Base-by-base conservation (phyloP, 2,329 filamentous ascomycete species). In the Pseudonectria buxi region DNA sequence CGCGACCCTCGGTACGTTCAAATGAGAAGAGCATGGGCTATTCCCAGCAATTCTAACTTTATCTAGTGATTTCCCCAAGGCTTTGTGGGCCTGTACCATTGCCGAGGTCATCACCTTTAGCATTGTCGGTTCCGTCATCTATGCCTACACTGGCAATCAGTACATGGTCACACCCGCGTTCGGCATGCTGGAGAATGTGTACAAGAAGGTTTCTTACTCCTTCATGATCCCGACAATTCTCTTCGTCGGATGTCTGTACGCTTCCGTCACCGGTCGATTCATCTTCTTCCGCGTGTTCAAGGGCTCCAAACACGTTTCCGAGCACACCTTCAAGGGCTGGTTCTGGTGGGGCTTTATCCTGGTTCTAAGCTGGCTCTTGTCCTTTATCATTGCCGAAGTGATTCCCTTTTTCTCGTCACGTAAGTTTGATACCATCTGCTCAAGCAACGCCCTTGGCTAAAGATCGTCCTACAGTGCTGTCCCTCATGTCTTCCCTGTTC, bases 221-320 rank as follows among this genome's bases (percentile, higher is more conserved):
- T 94, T 95, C 67, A 95, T 95, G 87, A 82, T 95, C 14, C 89
- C 89, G 0, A 95, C 89, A 0, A 73, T 95, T 44, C 86, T 95
- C 51, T 95, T 95, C 65, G 65, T 95, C 2, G 89, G 89, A 4
- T 87, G 94, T 1, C 64, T 95, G 6, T 95, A 95, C 55, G 88
- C 89, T 11, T 90, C 85, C 0, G 86, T 95, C 1, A 89, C 86
- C 3, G 83, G 84, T 1, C 81, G 89, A 26, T 95, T 95, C 63
- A 67, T 95, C 53, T 94, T 95, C 68, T 92, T 95, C 73, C 83
- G 86, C 46, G 58, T 92, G 24, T 94, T 94, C 57, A 77, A 81
- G 35, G 78, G 80, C 47, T 83, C 86, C 2, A 72, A 72, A 34
- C 89, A 95, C 64, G 80, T 90, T 68, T 78, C 72, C 37, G 78